A percentile compares a stretch with the other conserved stretches of the same genome.
phyloP scores from a whole-genome alignment of 2,329 filamentous ascomycete species.

The Pestalotiopsis sp. region DNA sequence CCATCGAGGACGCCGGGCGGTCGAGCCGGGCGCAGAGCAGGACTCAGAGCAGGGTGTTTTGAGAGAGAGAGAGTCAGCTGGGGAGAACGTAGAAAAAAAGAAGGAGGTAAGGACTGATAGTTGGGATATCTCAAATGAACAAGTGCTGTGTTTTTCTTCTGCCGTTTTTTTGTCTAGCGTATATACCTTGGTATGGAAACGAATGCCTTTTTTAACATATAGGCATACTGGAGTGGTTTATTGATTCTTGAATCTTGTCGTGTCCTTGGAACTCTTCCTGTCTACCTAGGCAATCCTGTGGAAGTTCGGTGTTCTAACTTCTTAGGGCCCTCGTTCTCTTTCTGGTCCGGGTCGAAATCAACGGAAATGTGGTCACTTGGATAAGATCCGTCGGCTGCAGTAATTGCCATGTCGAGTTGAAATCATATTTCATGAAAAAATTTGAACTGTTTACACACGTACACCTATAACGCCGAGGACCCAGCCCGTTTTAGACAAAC shows the following conservation, averaged over 20 bases:
- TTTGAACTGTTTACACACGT: not conserved
- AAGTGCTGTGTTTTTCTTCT: not conserved
- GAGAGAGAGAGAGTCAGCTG: not conserved
- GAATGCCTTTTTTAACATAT: too few relatives aligned
- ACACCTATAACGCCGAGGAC: not conserved
- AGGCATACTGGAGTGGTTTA: too few relatives aligned
- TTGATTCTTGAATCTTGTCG: not conserved
- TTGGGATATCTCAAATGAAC: not conserved
- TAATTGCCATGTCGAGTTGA: not conserved
- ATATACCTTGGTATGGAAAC: not conserved
- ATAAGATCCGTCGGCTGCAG: too few relatives aligned
- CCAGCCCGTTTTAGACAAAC: not conserved
- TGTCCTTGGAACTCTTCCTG: too few relatives aligned
- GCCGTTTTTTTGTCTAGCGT: not conserved
- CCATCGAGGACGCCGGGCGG: conserved; percentile 50
- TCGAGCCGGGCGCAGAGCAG: conserved; percentile 12
- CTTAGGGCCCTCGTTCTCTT: too few relatives aligned
- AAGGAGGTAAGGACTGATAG: not conserved
- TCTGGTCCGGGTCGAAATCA: too few relatives aligned
- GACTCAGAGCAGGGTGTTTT: not conserved
- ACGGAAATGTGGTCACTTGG: too few relatives aligned
- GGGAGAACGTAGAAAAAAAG: not conserved
- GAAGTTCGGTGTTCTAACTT: too few relatives aligned
- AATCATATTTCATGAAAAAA: not conserved
- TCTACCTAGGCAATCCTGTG: too few relatives aligned